Base-by-base conservation (phyloP, 2,329 filamentous ascomycete species). In the Colletotrichum cuscutae region DNA sequence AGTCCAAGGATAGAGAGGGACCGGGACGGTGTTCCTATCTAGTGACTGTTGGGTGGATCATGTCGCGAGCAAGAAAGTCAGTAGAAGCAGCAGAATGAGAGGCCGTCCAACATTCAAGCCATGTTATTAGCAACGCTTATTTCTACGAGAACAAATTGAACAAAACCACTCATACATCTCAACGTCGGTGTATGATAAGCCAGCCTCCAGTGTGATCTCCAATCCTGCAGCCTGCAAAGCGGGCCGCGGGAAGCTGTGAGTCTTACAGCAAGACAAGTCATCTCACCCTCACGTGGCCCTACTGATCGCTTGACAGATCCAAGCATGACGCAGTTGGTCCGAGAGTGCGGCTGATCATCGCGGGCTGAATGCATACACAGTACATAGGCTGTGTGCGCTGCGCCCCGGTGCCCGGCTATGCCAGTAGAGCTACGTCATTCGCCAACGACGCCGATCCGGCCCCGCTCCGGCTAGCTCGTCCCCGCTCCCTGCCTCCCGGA, bases 321-420 rank as follows among this genome's bases (percentile, higher is more conserved):
- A 46, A 46, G 6, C 7, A 46, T 46, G 42, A 46, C 42, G 42
- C 6, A n/a, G 9, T 24, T 24, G 52, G 49, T 12, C n/a, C 15
- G 52, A 53, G 22, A 24, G 52, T 53, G 42, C 42, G 13, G 24
- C 9, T 11, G 22, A 15, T 26, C 11, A 24, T n/a, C 15, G 15
- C 22, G 8, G n/a, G 19, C 19, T 19, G 30, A 19, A 12, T 26
- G 59, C 26, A 12, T 24, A 24, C 24, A 24, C 24, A 24, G 24
- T 24, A 24, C 24, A 24, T 15, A 46, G 60, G 60, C 42, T 22
- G 42, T 37, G 49, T 32, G 32, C 3, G 4, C 49, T 65, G 62
- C 62, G 62, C 62, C 62, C 32, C 8, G 32, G 24, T n/a, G 22
- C 62, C 22, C 8, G 52, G 32, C 30, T 64, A 28, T 54, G 46